Evolutionary conservation across 2,329 filamentous ascomycete species (phyloP), one percentile per base, ranked within the genome.

Genomic region (Akanthomyces uredinophilus): DNA sequence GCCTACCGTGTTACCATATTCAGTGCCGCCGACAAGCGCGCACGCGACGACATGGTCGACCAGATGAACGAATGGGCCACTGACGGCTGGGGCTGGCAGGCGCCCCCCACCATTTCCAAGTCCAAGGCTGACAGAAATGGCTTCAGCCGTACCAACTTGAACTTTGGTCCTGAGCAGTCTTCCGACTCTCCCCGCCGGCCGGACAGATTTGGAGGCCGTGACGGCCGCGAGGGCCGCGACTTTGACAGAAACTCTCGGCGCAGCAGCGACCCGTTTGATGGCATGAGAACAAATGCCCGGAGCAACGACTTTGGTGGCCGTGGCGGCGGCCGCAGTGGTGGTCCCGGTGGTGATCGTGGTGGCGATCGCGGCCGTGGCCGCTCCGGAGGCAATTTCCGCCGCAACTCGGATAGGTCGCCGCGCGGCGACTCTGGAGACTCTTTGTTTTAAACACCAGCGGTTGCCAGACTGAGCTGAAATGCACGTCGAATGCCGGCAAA

Each of bases 1-100:
- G 78, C 81, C 0, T 92, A 91, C 74, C 72, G 76, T 20, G 55
- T 58, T 24, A 82, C 84, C 10, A 72, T 84, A 51, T 80, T 90
- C 49, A 85, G 87, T 59, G 77, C 76, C 59, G 77, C 76, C 49
- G 81, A 75, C 66, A 71, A 65, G 32, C 65, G 75, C 41, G 76
- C 79, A 70, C 70, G 73, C 54, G 70, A 73, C 16, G 68, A 71
- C 2, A 66, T 82, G 8, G 75, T 86, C 20, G 68, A 78, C 4
- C 75, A 79, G 22, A 72, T 88, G 65, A 87, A 87, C 70, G 70
- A 76, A n/a, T 82, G 85, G 77, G 74, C 77, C 52, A 68, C 70
- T 22, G 69, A 76, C 18, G 83, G 78, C 22, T 83, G 83, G 78
- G 83, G 84, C 46, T 79, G 82, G 78, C 58, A 71, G 0, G 64